Evolutionary conservation across 2,329 filamentous ascomycete genomes (phyloP).

Genomic region (Aspergillus proliferans): DNA sequence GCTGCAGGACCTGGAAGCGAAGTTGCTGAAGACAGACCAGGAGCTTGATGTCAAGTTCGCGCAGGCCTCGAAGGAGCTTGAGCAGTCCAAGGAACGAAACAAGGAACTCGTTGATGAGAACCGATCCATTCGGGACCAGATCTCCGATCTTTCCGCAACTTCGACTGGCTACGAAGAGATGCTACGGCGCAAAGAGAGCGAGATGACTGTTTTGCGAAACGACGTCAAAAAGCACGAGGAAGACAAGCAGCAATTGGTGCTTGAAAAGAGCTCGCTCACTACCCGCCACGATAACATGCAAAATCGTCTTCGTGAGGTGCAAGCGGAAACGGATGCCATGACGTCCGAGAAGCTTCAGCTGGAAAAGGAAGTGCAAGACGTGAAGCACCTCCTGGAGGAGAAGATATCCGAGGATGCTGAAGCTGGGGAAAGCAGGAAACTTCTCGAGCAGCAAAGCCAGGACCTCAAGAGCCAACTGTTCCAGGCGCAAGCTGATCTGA

Average conservation of each 20-base stretch:
- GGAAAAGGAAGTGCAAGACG: conserved; percentile 81
- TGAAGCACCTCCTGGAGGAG: conserved; percentile 77
- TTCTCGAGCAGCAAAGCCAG: conserved; percentile 80
- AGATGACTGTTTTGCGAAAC: conserved; percentile 73
- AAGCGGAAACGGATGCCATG: conserved; percentile 82
- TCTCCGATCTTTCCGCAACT: conserved; percentile 79
- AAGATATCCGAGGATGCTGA: conserved; percentile 86
- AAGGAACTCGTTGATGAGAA: conserved; percentile 75
- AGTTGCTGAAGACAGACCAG: conserved; percentile 77
- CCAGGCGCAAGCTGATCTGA: conserved; percentile 79
- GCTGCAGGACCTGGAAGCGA: conserved; percentile 75
- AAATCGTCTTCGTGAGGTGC: conserved; percentile 69
- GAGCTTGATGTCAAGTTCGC: conserved; percentile 82
- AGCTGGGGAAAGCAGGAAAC: conserved; percentile 69
- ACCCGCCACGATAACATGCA: conserved; percentile 75
- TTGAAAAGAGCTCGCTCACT: conserved; percentile 65
- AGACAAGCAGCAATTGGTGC: conserved; percentile 70
- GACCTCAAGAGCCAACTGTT: conserved; percentile 82
- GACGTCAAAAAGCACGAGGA: conserved; percentile 79
- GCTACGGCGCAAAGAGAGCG: conserved; percentile 88
- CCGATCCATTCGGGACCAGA: conserved; percentile 72
- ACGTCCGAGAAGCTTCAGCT: conserved; percentile 76
- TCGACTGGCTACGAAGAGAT: conserved; percentile 94
- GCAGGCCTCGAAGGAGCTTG: conserved; percentile 70
- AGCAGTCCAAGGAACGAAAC: conserved; percentile 65